Percentiles rank a stretch among this genome's conserved stretches.
These are phyloP conservation scores for Jatropha podagrica DNA, from an alignment of 441 rosid species.

Conservation along the genomic window DNA sequence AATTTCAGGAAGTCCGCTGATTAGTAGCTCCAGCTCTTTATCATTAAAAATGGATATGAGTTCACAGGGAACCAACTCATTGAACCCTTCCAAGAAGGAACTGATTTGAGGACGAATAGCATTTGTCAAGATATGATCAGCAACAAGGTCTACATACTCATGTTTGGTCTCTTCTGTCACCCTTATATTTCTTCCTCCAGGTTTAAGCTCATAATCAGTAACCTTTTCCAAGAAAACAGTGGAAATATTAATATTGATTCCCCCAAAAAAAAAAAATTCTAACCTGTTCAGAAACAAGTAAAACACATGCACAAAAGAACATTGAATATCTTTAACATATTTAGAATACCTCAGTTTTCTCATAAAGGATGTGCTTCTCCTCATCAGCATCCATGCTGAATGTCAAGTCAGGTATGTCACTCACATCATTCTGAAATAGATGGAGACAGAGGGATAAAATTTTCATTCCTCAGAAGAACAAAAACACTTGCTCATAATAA, in stretches of 20 bases:
- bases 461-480: neutral
- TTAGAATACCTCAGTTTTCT: constrained; percentile 73
- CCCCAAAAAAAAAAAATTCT: neutral
- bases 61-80: constrained; percentile 73
- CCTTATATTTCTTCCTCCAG: constrained; percentile 93
- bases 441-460: constrained; percentile 3
- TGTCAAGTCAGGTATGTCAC: constrained; percentile 83
- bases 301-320: neutral
- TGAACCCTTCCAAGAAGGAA: constrained; percentile 89
- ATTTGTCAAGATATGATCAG: constrained; percentile 91
- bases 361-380: constrained; percentile 95
- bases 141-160: constrained; percentile 96
- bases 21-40: constrained; percentile 97
- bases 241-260: neutral
- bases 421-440: constrained; percentile 81
- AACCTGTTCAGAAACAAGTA: too few relatives aligned
- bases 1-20: constrained; percentile 99
- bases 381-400: constrained; percentile 99
- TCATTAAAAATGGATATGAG: constrained; percentile 93
- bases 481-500: neutral
- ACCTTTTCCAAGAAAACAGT: constrained; percentile 53
- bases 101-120: constrained; percentile 97
- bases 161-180: constrained; percentile 98
- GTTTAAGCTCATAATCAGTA: constrained; percentile 95
- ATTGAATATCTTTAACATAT: neutral